Conservation (phyloP, 352 stramenopile genomes). For the Pythium oligandrum region DNA sequence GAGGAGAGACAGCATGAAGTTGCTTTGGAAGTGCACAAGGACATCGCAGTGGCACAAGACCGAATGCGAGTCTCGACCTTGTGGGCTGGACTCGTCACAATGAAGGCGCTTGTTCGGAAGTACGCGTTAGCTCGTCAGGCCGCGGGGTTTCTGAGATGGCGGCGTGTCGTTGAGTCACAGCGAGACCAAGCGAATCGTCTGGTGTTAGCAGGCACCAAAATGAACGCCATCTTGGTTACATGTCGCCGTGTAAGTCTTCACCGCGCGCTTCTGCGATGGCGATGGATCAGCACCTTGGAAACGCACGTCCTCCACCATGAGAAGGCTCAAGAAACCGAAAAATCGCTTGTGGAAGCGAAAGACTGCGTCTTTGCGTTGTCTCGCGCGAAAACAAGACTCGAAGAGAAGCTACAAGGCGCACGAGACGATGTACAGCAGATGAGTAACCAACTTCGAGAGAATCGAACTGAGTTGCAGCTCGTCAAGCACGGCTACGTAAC, state of each 20-base stretch:
- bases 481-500: constrained; percentile 69
- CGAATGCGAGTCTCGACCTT: not conserved
- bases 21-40: not conserved
- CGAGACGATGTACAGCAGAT: constrained; percentile 29
- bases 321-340: constrained; percentile 22
- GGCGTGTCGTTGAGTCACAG: too few relatives aligned
- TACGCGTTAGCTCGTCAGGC: not conserved
- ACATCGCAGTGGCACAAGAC: not conserved
- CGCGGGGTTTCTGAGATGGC: too few relatives aligned
- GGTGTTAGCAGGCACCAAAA: not conserved
- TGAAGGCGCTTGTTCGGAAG: not conserved
- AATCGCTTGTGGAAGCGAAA: constrained; percentile 47
- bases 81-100: not conserved
- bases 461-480: constrained; percentile 47
- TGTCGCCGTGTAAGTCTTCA: not conserved
- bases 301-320: constrained; percentile 13
- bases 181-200: not conserved
- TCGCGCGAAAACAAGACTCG: constrained; percentile 48
- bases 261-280: constrained; percentile 6
- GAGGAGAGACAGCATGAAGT: not conserved
- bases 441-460: constrained; percentile 36
- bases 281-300: not conserved
- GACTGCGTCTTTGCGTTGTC: constrained; percentile 72
- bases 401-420: constrained; percentile 43
- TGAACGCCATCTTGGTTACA: not conserved